phyloP scores from a whole-genome alignment of 768 basidiomycete genomes.

The Kwoniella bestiolae region DNA sequence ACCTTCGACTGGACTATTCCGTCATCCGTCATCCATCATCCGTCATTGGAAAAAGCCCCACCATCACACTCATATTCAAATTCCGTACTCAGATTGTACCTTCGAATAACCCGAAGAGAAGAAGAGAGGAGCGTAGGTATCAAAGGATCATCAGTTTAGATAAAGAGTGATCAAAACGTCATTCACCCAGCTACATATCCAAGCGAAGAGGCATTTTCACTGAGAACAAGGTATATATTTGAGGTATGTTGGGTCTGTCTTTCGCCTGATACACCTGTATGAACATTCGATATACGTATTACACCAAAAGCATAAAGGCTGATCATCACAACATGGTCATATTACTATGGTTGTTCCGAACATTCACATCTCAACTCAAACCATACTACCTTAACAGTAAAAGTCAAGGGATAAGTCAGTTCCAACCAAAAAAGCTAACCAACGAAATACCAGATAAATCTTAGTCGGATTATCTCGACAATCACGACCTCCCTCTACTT shows the following conservation, averaged over 20 bases:
- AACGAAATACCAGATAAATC: too few relatives aligned
- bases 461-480: background rate
- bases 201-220: background rate
- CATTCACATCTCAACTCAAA: too few relatives aligned
- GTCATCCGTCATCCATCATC: background rate
- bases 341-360: too few relatives aligned
- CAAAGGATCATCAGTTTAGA: constrained; percentile 3
- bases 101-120: constrained; percentile 11
- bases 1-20: background rate
- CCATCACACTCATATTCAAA: background rate
- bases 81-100: background rate
- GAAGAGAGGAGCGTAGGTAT: background rate
- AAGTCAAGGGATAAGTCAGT: too few relatives aligned
- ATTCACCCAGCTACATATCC: background rate
- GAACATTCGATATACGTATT: background rate
- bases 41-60: too few relatives aligned
- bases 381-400: too few relatives aligned
- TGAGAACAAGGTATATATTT: background rate
- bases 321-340: too few relatives aligned
- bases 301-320: background rate
- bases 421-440: too few relatives aligned
- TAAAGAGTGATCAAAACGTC: background rate
- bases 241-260: background rate
- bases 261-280: background rate
- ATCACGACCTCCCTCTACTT: background rate